phyloP scores from a whole-genome alignment of 2,329 filamentous ascomycete species.

The Akanthomyces muscarius region DNA sequence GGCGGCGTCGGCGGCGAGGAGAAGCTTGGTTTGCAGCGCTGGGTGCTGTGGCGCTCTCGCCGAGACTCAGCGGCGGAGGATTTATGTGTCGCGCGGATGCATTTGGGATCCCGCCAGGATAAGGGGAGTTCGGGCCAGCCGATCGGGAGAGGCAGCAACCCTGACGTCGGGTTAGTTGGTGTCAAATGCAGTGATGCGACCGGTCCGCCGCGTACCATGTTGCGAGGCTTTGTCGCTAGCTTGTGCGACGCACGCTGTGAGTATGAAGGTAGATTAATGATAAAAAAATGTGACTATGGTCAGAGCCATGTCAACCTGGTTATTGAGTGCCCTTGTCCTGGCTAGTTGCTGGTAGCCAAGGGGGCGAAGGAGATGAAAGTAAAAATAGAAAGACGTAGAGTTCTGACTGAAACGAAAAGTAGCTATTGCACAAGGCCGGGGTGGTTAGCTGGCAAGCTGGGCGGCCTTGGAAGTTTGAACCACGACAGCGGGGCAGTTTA shows the following conservation, averaged over 20 bases:
- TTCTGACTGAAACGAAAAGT: neutral
- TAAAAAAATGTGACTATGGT: neutral
- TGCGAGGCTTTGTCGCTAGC: neutral
- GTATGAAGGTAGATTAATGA: neutral
- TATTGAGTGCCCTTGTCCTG: neutral
- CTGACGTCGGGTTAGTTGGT: slow-evolving; percentile 31
- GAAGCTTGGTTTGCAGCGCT: slow-evolving; percentile 20
- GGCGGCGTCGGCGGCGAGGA: slow-evolving; percentile 31
- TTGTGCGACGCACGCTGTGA: neutral
- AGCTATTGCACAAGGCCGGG: neutral
- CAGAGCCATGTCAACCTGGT: neutral
- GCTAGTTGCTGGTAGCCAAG: neutral
- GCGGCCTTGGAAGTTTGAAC: neutral
- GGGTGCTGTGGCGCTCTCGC: slow-evolving; percentile 28
- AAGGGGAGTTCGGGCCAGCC: slow-evolving; percentile 50
- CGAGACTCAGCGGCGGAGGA: slow-evolving; percentile 32
- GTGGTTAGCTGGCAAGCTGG: neutral
- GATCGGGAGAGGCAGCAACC: slow-evolving; percentile 57
- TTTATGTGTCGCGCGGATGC: slow-evolving; percentile 54
- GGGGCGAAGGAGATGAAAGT: neutral
- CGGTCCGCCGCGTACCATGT: slow-evolving; percentile 4
- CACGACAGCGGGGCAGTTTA: slow-evolving; percentile 3
- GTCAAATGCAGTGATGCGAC: neutral
- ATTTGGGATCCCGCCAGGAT: slow-evolving; percentile 46
- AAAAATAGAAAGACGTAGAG: neutral